Percentiles rank a stretch among this genome's conserved stretches.
phyloP scores from a whole-genome alignment of 805 yeast genomes.

The Candida orba region DNA sequence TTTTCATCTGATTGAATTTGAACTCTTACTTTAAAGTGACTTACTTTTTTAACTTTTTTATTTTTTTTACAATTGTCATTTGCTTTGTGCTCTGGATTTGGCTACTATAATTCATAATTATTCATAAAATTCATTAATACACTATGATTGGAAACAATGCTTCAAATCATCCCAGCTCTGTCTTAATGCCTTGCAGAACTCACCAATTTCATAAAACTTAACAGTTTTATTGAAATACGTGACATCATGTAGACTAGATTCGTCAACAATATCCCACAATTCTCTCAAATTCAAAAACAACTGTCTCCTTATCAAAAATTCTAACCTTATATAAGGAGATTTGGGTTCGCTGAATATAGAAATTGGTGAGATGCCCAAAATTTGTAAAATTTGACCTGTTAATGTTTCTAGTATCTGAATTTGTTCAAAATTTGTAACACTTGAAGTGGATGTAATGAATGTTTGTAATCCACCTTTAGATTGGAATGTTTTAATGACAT shows the following conservation, averaged over 20 bases:
- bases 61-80: no score
- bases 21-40: no score
- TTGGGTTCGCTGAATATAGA: conserved; percentile 3
- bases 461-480: conserved; percentile 3
- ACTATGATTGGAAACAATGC: no score
- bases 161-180: not conserved
- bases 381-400: conserved; percentile 2
- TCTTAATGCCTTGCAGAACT: not conserved
- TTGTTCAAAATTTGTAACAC: not conserved
- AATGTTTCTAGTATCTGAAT: conserved; percentile 4
- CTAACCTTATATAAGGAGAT: conserved; percentile 9
- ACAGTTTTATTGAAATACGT: not conserved
- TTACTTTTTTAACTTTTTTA: no score
- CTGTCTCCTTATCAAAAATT: conserved; percentile 9
- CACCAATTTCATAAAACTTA: not conserved
- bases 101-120: no score
- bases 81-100: no score
- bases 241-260: not conserved
- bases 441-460: not conserved
- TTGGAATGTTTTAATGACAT: not conserved
- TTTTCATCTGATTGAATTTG: no score
- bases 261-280: not conserved
- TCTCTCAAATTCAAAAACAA: not conserved
- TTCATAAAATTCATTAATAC: no score
- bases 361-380: conserved; percentile 3